Evolutionary conservation across 768 basidiomycete species (phyloP), one percentile per base, ranked within the genome.

Genomic region (Collybiopsis confluens): DNA sequence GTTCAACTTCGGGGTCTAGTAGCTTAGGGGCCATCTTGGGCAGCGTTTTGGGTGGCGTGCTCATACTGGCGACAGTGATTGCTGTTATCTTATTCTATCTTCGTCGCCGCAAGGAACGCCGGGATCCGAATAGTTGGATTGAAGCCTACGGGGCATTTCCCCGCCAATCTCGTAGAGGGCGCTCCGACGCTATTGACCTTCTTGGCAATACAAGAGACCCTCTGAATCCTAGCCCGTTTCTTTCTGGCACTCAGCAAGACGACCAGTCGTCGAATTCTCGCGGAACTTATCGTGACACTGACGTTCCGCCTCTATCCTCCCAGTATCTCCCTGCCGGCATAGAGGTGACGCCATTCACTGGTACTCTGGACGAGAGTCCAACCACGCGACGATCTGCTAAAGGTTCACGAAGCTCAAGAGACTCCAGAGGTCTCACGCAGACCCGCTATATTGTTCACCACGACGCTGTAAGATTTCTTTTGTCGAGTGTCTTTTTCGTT

Each of bases 371-470:
- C 38, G 15, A 40, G 13, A 7, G 6, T 6, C 5, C 5, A 40
- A 40, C 38, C 16, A 20, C 38, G 38, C 15, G n/a, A 40, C 38
- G 15, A 16, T 5, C 38, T n/a, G 16, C 38, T 15, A 20, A 26
- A 30, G 30, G 30, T 33, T 13, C 30, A 33, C 5, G 30, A 33
- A 13, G 30, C 13, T 13, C 3, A 20, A 44, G 26, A 44, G 23
- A 16, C 27, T 45, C 45, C 10, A 21, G n/a, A 24, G 43, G 26
- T 30, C 45, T 18, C n/a, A 4, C 16, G 27, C 59, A 72, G 65
- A 69, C 83, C 20, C 78, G 84, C 44, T 85, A 81, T 63, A 73
- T 89, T 54, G 58, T 88, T 5, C 87, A 90, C 58, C 84, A 81
- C 2, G 89, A 89, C 62, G 77, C 76, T 7, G 86, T 33, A 33